A percentile compares a stretch with the other conserved stretches of the same genome.
phyloP scores from a whole-genome alignment of 208 protist species.

The Novymonas esmeraldas region DNA sequence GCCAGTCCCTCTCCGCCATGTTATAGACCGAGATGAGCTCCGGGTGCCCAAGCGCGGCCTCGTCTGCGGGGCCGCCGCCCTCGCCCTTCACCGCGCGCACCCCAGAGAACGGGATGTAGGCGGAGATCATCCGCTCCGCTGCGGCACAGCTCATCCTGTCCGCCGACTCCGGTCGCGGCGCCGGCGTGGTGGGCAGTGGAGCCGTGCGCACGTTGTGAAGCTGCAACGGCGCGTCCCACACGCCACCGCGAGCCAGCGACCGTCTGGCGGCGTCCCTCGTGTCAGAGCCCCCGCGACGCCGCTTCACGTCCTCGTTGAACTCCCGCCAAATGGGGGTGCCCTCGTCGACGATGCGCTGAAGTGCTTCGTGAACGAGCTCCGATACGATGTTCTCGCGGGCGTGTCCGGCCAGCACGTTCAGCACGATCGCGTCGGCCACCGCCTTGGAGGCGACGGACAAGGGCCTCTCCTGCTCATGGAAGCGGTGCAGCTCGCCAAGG shows the following conservation, averaged over 20 bases:
- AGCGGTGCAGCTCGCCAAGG: conserved; percentile 71
- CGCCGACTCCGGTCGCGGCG: neutral
- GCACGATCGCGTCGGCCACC: conserved; percentile 67
- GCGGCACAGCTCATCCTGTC: neutral
- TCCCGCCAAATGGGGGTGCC: conserved; percentile 59
- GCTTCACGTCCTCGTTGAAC: conserved; percentile 40
- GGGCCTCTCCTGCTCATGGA: conserved; percentile 54
- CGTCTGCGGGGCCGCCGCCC: no score
- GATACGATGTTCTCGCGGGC: conserved; percentile 69
- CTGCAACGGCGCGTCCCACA: neutral
- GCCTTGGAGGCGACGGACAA: conserved; percentile 49
- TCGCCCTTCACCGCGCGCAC: no score
- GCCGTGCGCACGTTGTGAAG: conserved; percentile 12
- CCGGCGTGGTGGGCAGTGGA: conserved; percentile 5
- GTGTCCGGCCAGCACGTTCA: conserved; percentile 79
- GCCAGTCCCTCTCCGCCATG: conserved; percentile 15
- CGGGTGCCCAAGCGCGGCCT: neutral
- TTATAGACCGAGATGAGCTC: conserved; percentile 4
- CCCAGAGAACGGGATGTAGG: conserved; percentile 30
- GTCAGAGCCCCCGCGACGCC: conserved; percentile 3
- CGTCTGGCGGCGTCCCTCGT: neutral
- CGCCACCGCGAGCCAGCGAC: neutral
- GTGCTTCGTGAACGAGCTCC: conserved; percentile 64
- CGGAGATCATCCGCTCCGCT: conserved; percentile 19
- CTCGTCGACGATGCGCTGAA: conserved; percentile 82